phyloP scores from a whole-genome alignment of 768 basidiomycete species.

The Podaxis sp. region DNA sequence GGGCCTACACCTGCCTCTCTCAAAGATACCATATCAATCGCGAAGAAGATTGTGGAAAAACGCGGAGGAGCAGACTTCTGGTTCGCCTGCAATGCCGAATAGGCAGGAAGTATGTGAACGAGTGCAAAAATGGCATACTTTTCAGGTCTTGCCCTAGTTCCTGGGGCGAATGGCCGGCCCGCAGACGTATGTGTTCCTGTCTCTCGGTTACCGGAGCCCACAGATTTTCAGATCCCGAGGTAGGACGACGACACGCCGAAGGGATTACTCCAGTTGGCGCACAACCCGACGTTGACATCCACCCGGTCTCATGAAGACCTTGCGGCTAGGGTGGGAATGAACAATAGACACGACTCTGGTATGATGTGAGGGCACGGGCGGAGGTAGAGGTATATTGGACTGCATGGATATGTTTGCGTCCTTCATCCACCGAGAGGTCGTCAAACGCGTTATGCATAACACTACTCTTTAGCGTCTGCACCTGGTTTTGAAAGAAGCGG shows the following conservation, averaged over 20 bases:
- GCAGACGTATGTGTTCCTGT: slow-evolving; percentile 82
- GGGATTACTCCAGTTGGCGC: too few species aligned
- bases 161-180: slow-evolving; percentile 57
- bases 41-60: slow-evolving; percentile 54
- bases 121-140: slow-evolving; percentile 67
- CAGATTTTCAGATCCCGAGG: too few species aligned
- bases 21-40: slow-evolving; percentile 56
- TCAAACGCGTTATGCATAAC: too few species aligned
- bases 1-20: slow-evolving; percentile 60
- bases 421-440: too few species aligned
- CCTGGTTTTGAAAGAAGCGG: slow-evolving; percentile 21
- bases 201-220: slow-evolving; percentile 54
- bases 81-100: slow-evolving; percentile 59
- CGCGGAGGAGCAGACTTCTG: slow-evolving; percentile 69
- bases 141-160: slow-evolving; percentile 52
- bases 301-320: too few species aligned
- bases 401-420: too few species aligned
- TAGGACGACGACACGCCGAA: too few species aligned
- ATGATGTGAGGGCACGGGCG: too few species aligned
- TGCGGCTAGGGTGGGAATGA: too few species aligned
- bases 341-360: too few species aligned
- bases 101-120: slow-evolving; percentile 74
- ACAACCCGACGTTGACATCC: too few species aligned
- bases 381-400: too few species aligned
- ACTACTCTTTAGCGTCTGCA: not conserved